These are phyloP conservation scores for Penicillium pancosmium DNA, from an alignment of 495 filamentous ascomycete species.

Conservation along the genomic window DNA sequence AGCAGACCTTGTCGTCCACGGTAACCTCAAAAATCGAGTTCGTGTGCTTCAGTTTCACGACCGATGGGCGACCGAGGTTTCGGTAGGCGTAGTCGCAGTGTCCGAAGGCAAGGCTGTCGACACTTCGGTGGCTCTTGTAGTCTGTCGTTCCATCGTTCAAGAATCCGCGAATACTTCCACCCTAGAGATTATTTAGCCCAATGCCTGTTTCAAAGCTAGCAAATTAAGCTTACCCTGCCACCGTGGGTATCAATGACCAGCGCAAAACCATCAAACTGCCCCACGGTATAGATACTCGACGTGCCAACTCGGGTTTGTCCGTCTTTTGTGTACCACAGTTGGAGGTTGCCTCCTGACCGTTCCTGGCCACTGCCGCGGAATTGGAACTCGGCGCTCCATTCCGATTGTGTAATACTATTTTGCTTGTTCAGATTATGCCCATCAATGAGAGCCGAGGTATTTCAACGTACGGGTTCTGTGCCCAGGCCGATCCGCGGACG, in stretches of 20 bases:
- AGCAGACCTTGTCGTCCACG: constrained; percentile 81
- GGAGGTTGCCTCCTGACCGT: constrained; percentile 83
- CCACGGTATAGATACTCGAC: constrained; percentile 79
- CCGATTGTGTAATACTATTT: constrained; percentile 49
- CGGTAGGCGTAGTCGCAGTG: constrained; percentile 91
- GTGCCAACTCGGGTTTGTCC: constrained; percentile 65
- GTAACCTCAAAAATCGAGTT: constrained; percentile 68
- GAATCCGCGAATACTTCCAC: constrained; percentile 84
- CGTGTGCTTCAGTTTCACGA: constrained; percentile 71
- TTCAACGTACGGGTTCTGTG: constrained; percentile 59
- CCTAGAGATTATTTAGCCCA: constrained; percentile 43
- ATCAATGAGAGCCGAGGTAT: constrained; percentile 17
- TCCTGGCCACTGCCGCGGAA: constrained; percentile 89
- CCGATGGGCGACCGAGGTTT: constrained; percentile 81
- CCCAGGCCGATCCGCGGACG: constrained; percentile 80
- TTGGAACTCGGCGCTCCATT: constrained; percentile 81
- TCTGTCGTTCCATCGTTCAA: constrained; percentile 87
- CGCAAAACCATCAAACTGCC: constrained; percentile 82
- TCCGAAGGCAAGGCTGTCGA: constrained; percentile 88
- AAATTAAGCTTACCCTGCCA: constrained; percentile 55
- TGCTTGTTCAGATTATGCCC: not conserved
- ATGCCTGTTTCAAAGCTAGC: not conserved
- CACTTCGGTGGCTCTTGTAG: constrained; percentile 74
- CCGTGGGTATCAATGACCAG: constrained; percentile 87
- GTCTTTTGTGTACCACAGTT: constrained; percentile 87